Evolutionary conservation across 2,329 filamentous ascomycete species (phyloP).

Genomic region (Cladophialophora exuberans): DNA sequence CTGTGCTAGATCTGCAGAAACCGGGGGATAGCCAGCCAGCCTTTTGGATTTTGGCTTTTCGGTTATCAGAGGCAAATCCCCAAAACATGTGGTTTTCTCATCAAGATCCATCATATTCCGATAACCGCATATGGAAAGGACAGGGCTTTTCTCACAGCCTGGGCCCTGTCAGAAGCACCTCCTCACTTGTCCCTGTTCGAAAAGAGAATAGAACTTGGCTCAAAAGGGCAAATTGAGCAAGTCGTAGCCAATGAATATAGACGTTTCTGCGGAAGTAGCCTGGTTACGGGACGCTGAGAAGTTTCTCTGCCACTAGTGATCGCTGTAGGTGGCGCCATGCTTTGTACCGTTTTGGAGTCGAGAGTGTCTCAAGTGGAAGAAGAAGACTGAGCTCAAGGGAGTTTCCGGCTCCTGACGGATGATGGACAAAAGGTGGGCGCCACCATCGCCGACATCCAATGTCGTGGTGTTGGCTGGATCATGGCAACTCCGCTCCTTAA

Average conservation of each 20-base stretch:
- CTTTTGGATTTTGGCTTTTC: slow-evolving; percentile 10
- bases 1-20: slow-evolving; percentile 7
- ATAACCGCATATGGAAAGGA: slow-evolving; percentile 1
- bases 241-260: not conserved
- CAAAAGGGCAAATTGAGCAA: slow-evolving; percentile 3
- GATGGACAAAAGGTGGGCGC: not conserved
- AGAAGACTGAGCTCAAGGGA: not conserved
- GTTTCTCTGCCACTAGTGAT: not conserved
- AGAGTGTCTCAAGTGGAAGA: not conserved
- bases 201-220: not conserved
- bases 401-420: not conserved
- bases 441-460: too few species aligned
- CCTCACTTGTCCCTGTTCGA: not conserved
- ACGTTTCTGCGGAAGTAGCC: too few species aligned
- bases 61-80: slow-evolving; percentile 9
- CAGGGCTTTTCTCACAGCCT: not conserved
- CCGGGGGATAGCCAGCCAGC: slow-evolving; percentile 8
- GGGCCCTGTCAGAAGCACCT: not conserved
- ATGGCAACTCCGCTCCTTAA: too few species aligned
- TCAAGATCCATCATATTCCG: slow-evolving; percentile 1
- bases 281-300: too few species aligned
- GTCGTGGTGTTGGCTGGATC: not conserved
- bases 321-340: too few species aligned
- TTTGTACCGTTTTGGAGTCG: too few species aligned
- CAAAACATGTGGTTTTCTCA: not conserved